phyloP scores from a whole-genome alignment of 192 early-diverging fungal species.

The Coemansia sp. region DNA sequence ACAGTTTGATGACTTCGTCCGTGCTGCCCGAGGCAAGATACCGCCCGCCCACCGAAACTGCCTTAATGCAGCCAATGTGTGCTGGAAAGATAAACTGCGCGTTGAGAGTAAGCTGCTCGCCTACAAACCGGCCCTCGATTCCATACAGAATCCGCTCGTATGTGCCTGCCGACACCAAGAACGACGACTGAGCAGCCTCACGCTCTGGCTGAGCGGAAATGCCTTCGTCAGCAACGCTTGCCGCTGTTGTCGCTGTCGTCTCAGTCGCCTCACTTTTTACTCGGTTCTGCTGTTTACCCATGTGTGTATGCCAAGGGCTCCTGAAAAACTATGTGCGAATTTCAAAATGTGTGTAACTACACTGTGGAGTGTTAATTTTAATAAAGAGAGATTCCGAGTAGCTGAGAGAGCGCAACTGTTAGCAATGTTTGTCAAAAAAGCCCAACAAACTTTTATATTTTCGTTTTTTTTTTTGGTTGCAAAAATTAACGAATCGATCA shows the following conservation, averaged over 20 bases:
- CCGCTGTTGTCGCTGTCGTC: not conserved
- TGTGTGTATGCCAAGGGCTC: not conserved
- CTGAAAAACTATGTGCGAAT: not conserved
- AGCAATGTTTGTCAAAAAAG: no score
- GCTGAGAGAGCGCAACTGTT: no score
- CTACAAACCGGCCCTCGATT: conserved; percentile 62
- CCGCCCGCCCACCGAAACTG: conserved; percentile 72
- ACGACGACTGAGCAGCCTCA: conserved; percentile 31
- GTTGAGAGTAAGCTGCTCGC: conserved; percentile 30
- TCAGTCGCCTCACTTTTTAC: conserved; percentile 5
- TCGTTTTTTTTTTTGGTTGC: not conserved
- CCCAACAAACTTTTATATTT: not conserved
- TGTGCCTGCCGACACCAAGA: conserved; percentile 68
- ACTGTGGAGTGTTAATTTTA: not conserved
- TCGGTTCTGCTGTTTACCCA: conserved; percentile 21
- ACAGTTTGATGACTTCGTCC: conserved; percentile 94
- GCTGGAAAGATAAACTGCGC: conserved; percentile 95
- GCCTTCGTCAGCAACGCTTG: not conserved
- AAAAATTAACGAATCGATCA: not conserved
- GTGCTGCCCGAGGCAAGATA: conserved; percentile 93
- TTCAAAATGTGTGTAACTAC: not conserved
- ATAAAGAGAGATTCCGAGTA: no score
- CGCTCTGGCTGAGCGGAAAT: conserved; percentile 15
- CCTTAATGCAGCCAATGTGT: conserved; percentile 93
- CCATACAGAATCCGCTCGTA: conserved; percentile 99